Evolutionary conservation across 768 basidiomycete genomes (phyloP), one percentile per base, ranked within the genome.

Genomic region (Russula olivacea): DNA sequence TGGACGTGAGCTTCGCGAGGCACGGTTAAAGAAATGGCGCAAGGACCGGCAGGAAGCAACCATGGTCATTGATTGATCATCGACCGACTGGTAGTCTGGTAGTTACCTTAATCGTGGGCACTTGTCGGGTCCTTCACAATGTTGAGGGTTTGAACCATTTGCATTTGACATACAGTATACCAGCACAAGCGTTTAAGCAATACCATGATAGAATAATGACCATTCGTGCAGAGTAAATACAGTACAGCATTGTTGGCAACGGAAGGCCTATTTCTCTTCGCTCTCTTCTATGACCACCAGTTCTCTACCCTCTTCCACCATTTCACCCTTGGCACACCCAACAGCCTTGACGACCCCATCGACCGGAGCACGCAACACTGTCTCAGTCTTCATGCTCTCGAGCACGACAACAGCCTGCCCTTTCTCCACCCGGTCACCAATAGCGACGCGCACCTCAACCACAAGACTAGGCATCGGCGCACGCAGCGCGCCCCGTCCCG

Each of bases 311-410:
- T 96, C 93, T 67, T 91, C 88, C 0, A 96, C 93, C 85, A 94
- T 92, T 74, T 94, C 89, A 3, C 94, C 94, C 69, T 89, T 88
- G 73, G 77, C 81, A 70, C 91, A 94, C 15, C 83, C 83, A 15
- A 96, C 82, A 50, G 81, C 77, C 68, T 79, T 84, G 9, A 96
- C 86, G 6, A 85, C 76, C 4, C 93, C 94, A 41, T 81, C 76
- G 9, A 76, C 77, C 63, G 85, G 81, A 15, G 91, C 85, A 58
- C 92, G 79, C 66, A 97, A 73, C 47, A 92, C 89, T 43, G 89
- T 95, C 76, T 96, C 93, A 66, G 93, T 97, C 83, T 98, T 98
- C 94, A 97, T 98, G 71, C 93, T 96, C 76, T 96, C 94, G 70
- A 96, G 75, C 6, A 95, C 84, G 34, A 93, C 85, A 10, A 93